Evolutionary conservation across 352 stramenopile species (phyloP), one percentile per base, ranked within the genome.

Genomic region (Pythium sukuiense): DNA sequence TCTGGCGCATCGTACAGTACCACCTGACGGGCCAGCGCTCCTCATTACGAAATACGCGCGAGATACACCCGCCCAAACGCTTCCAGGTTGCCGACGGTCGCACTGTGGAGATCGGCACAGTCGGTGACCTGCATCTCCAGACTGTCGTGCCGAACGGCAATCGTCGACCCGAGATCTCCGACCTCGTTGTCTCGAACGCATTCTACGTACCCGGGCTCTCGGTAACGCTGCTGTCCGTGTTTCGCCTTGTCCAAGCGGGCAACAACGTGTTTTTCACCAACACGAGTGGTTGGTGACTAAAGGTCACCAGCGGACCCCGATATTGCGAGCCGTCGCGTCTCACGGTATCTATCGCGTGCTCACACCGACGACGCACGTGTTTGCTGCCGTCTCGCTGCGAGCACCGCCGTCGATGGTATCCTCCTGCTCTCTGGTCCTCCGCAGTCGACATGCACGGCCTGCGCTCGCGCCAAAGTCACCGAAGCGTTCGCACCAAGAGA

Each of bases 211-310:
- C 32, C 7, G 14, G 6, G 6, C 32, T 59, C 6, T 30, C 53
- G 3, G 16, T 59, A 30, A 59, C 53, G n/a, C 53, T 59, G 6
- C 53, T 59, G 7, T 59, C 53, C 8, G 53, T 59, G 30, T 59
- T 30, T 14, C 53, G 33, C 7, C 29, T 58, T 4, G 52, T 58
- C 2, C 6, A 43, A 20, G 52, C 29, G 2, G 32, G 32, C 30
- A 29, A 45, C n/a, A 29, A 32, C 30, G 30, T 59, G 53, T 59
- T 59, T 32, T 5, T 6, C 12, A 41, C 6, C 24, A 39, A 56
- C 29, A 27, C 6, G n/a, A n/a, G 27, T 39, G 50, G 50, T 24
- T 9, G 24, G 27, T 56, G 7, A 56, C 50, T 4, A 20, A 39
- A 7, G 50, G 50, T n/a, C 11, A 16, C 11, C 11, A 13, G 5